These are phyloP conservation scores for Aspergillus fumigatiaffinis DNA, from an alignment of 2,329 filamentous ascomycete species.

Conservation along the genomic window DNA sequence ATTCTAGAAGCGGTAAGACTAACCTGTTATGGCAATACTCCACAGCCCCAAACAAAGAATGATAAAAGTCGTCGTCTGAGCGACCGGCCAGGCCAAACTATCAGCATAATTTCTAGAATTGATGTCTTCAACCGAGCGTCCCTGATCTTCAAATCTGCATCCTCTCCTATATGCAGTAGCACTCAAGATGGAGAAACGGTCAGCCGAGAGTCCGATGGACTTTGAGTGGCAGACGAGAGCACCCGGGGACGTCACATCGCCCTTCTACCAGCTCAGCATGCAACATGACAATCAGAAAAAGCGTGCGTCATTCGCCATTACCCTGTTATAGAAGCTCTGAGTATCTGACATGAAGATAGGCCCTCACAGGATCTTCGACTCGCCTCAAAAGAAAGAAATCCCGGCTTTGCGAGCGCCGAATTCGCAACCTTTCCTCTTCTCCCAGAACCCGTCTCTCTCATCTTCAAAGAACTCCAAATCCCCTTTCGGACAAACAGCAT, in stretches of 20 bases:
- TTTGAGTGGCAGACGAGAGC: constrained; percentile 47
- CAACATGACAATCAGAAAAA: constrained; percentile 42
- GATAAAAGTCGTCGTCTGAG: background rate
- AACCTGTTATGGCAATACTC: background rate
- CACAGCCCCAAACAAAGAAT: background rate
- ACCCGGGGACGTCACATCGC: constrained; percentile 44
- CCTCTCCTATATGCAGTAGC: constrained; percentile 6
- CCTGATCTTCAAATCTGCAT: constrained; percentile 6
- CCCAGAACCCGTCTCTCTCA: constrained; percentile 30
- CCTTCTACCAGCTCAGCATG: constrained; percentile 46
- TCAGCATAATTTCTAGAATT: background rate
- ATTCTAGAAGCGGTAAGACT: background rate
- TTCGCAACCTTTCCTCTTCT: constrained; percentile 49
- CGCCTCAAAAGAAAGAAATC: constrained; percentile 46
- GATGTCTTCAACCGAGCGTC: background rate
- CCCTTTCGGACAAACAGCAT: constrained; percentile 39
- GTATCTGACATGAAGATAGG: constrained; percentile 22
- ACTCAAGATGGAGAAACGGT: constrained; percentile 34
- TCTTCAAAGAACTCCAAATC: constrained; percentile 29
- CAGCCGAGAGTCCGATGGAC: constrained; percentile 49
- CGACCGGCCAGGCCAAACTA: background rate
- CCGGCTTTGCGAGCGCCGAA: constrained; percentile 49
- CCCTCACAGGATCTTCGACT: constrained; percentile 40
- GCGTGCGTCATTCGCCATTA: constrained; percentile 30
- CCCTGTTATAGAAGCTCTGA: background rate